A percentile compares a stretch with the other conserved stretches of the same genome.
These are phyloP conservation scores for Solanum dulcamara DNA, from an alignment of 257 asterid genomes.

Conservation along the genomic window DNA sequence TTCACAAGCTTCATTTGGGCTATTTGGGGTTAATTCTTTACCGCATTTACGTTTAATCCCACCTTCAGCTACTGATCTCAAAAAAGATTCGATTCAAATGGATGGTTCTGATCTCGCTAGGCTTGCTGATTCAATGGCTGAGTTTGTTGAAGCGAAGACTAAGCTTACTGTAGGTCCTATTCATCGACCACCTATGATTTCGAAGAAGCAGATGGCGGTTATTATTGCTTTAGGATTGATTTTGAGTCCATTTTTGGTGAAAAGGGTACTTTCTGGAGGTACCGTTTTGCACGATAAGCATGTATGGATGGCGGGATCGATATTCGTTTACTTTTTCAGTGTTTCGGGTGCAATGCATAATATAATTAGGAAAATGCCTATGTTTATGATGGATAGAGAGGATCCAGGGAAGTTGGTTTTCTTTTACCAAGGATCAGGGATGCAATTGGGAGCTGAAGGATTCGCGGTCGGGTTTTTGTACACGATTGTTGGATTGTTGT, in stretches of 20 bases:
- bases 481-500: conserved; percentile 64
- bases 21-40: conserved; percentile 54
- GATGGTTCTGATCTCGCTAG: conserved; percentile 57
- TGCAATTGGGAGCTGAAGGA: conserved; percentile 95
- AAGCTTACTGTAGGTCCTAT: conserved; percentile 45
- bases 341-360: conserved; percentile 92
- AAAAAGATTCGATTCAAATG: conserved; percentile 57
- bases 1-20: conserved; percentile 51
- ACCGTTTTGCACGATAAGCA: conserved; percentile 58
- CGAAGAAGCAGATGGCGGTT: conserved; percentile 43
- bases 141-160: conserved; percentile 56
- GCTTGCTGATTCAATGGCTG: conserved; percentile 77
- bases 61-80: conserved; percentile 38
- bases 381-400: conserved; percentile 62
- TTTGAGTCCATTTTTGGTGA: conserved; percentile 45
- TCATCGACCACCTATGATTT: conserved; percentile 49
- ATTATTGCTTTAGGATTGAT: conserved; percentile 19
- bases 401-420: conserved; percentile 60
- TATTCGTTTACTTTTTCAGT: conserved; percentile 81
- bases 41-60: conserved; percentile 81
- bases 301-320: conserved; percentile 81
- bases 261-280: conserved; percentile 37
- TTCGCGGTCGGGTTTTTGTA: conserved; percentile 76
- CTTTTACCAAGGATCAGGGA: conserved; percentile 83
- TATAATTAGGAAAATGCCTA: conserved; percentile 88